A percentile compares a stretch with the other conserved stretches of the same genome.
These are phyloP conservation scores for Marasmius fiardii DNA, from an alignment of 1,284 basidiomycete species.

Conservation along the genomic window DNA sequence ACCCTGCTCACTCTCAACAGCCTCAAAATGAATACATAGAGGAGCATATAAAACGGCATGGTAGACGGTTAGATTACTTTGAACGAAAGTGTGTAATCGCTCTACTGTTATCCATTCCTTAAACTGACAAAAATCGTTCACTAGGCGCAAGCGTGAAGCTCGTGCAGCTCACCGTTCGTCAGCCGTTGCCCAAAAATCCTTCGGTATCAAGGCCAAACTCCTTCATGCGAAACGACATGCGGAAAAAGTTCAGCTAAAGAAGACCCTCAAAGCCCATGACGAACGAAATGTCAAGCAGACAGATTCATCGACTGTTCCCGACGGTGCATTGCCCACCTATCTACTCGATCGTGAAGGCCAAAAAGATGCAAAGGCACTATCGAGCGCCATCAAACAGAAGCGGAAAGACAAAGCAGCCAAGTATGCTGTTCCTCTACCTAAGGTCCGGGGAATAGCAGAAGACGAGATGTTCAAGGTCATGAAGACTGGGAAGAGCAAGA, in stretches of 20 bases:
- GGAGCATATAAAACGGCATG: conserved; percentile 86
- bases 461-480: conserved; percentile 99
- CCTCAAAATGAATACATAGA: conserved; percentile 87
- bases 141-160: conserved; percentile 91
- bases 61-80: conserved; percentile 81
- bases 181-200: conserved; percentile 87
- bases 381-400: conserved; percentile 98
- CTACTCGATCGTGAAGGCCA: conserved; percentile 96
- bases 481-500: conserved; percentile 96
- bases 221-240: conserved; percentile 94
- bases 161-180: conserved; percentile 89
- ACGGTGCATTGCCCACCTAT: conserved; percentile 91
- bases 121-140: conserved; percentile 2
- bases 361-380: conserved; percentile 96
- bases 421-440: conserved; percentile 94
- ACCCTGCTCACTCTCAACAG: conserved; percentile 2
- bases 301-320: conserved; percentile 77
- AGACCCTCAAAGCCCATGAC: conserved; percentile 98
- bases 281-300: conserved; percentile 97
- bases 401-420: conserved; percentile 99
- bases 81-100: conserved; percentile 67
- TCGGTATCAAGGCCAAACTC: conserved; percentile 97
- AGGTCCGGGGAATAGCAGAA: conserved; percentile 97
- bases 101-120: conserved; percentile 3
- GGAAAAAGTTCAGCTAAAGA: conserved; percentile 99